A percentile compares a stretch with the other conserved stretches of the same genome.
phyloP scores from a whole-genome alignment of 2,329 filamentous ascomycete genomes.

The Penicillium griseofulvum region DNA sequence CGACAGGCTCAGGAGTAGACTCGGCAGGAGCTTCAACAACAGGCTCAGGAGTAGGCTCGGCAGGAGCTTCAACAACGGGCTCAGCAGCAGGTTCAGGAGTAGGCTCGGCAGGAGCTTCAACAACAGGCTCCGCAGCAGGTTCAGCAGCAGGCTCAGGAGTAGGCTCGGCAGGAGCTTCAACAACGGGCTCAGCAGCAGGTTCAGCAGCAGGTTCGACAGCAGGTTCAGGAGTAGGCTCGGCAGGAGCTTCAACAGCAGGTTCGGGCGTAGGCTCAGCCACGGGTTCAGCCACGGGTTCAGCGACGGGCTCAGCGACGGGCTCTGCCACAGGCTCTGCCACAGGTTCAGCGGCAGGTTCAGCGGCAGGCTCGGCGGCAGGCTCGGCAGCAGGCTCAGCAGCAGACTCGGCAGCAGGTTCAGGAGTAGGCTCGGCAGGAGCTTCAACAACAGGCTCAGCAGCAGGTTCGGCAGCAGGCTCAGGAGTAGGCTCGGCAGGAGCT shows the following conservation, averaged over 20 bases:
- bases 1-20: background rate
- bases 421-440: background rate
- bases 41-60: background rate
- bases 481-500: background rate
- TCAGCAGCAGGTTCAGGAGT: background rate
- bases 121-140: background rate
- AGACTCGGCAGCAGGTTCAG: conserved; percentile 8
- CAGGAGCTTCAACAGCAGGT: conserved; percentile 1
- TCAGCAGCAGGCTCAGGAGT: background rate
- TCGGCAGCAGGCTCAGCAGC: background rate
- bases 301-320: too few species aligned
- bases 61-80: background rate
- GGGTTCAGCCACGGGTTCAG: background rate
- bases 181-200: conserved; percentile 2
- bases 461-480: background rate
- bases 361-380: too few species aligned
- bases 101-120: background rate
- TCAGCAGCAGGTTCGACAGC: conserved; percentile 7
- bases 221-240: conserved; percentile 11
- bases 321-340: too few species aligned
- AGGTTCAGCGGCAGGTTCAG: too few species aligned
- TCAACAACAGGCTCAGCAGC: background rate
- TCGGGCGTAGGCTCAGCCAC: background rate
- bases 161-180: background rate
- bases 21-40: background rate